These are phyloP conservation scores for Bromus sterilis DNA, from an alignment of 176 grass and related monocot species.

Conservation along the genomic window DNA sequence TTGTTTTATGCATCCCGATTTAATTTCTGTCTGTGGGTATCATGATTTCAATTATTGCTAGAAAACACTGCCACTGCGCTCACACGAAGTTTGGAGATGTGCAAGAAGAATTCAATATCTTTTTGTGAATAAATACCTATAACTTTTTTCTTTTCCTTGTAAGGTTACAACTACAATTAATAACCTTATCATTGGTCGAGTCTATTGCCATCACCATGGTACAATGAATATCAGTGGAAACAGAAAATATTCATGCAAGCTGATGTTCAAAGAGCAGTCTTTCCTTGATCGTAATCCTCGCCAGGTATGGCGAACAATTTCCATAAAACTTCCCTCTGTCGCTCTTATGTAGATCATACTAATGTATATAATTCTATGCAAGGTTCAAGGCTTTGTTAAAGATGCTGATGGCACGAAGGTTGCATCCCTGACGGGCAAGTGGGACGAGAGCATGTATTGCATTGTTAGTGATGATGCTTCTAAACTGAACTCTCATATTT, in stretches of 20 bases:
- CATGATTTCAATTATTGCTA: background rate
- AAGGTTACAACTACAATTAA: conserved; percentile 85
- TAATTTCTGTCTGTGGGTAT: conserved; percentile 11
- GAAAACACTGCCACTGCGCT: background rate
- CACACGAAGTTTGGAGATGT: background rate
- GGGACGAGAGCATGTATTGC: conserved; percentile 67
- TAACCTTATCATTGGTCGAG: conserved; percentile 87
- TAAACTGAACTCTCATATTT: conserved; percentile 21
- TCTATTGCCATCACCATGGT: conserved; percentile 84
- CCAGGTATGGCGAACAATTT: conserved; percentile 44
- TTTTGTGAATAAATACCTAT: background rate
- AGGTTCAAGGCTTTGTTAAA: conserved; percentile 72
- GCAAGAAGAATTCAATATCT: background rate
- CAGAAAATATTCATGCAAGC: conserved; percentile 59
- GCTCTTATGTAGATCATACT: conserved; percentile 22
- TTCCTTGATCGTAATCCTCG: conserved; percentile 72
- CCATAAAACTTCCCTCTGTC: background rate
- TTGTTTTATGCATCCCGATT: background rate
- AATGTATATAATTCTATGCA: conserved; percentile 35
- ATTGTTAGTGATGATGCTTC: conserved; percentile 34
- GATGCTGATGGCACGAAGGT: conserved; percentile 45
- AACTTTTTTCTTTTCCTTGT: conserved; percentile 11
- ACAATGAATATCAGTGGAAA: conserved; percentile 76
- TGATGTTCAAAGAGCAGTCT: conserved; percentile 88
- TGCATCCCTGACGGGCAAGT: conserved; percentile 69